Evolutionary conservation across 805 yeast genomes (phyloP).

Genomic region (Cyberlindnera mycetangii): DNA sequence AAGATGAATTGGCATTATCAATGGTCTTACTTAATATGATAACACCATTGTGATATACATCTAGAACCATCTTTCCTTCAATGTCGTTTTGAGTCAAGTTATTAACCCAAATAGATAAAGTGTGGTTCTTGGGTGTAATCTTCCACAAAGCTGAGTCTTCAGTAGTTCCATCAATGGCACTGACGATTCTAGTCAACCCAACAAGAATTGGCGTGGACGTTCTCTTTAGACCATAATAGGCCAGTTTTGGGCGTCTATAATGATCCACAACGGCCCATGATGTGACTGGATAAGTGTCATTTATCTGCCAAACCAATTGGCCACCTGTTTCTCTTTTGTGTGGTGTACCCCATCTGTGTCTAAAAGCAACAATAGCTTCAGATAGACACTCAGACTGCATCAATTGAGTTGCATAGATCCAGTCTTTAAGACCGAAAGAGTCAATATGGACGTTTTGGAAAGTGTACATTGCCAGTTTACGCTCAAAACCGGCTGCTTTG

Average conservation of each 20-base stretch:
- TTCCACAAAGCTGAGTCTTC: slow-evolving; percentile 10
- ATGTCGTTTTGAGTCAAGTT: slow-evolving; percentile 6
- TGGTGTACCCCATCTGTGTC: slow-evolving; percentile 42
- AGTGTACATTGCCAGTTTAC: slow-evolving; percentile 44
- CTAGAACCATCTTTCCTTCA: slow-evolving; percentile 4
- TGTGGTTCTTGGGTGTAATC: slow-evolving; percentile 7
- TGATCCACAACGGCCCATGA: slow-evolving; percentile 49
- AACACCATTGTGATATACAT: slow-evolving; percentile 7
- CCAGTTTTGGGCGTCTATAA: slow-evolving; percentile 41
- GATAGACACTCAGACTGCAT: slow-evolving; percentile 50
- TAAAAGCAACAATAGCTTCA: slow-evolving; percentile 45
- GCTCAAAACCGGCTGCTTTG: slow-evolving; percentile 46
- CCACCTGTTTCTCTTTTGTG: slow-evolving; percentile 41
- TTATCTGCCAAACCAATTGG: slow-evolving; percentile 51
- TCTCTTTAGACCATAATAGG: slow-evolving; percentile 45
- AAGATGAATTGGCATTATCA: not conserved
- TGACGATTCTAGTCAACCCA: slow-evolving; percentile 18
- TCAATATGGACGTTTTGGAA: slow-evolving; percentile 41
- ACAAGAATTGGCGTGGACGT: slow-evolving; percentile 31
- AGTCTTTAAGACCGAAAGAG: slow-evolving; percentile 35
- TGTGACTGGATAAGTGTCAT: slow-evolving; percentile 53
- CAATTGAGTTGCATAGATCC: slow-evolving; percentile 52
- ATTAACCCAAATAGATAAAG: slow-evolving; percentile 15
- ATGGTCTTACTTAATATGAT: not conserved
- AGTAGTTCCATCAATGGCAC: slow-evolving; percentile 15